Evolutionary conservation across 805 yeast species (phyloP).

Genomic region (Lipomyces sp.): DNA sequence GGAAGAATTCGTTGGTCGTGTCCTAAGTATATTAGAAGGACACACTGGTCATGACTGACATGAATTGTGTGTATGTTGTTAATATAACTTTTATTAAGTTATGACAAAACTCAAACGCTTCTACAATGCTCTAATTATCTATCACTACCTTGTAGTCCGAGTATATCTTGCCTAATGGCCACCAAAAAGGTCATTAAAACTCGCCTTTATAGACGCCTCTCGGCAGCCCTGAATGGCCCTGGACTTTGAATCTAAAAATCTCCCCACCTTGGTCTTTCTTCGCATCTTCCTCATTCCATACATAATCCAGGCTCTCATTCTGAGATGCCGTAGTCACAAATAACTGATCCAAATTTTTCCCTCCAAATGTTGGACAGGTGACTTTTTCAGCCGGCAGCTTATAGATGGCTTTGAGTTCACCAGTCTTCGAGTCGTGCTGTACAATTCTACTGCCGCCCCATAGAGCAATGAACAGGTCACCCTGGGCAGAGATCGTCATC

Average conservation of each 20-base stretch:
- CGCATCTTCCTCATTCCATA: slow-evolving; percentile 41
- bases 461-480: slow-evolving; percentile 66
- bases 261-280: slow-evolving; percentile 42
- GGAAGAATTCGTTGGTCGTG: slow-evolving; percentile 65
- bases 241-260: slow-evolving; percentile 38
- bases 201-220: slow-evolving; percentile 17
- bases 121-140: not conserved
- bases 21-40: slow-evolving; percentile 43
- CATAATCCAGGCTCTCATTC: slow-evolving; percentile 48
- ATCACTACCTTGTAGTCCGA: not conserved
- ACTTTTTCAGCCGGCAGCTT: slow-evolving; percentile 63
- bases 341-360: slow-evolving; percentile 58
- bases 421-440: slow-evolving; percentile 53
- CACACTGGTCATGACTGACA: not conserved
- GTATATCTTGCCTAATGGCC: not conserved
- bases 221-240: slow-evolving; percentile 34
- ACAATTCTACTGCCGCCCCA: slow-evolving; percentile 65
- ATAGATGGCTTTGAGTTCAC: slow-evolving; percentile 57
- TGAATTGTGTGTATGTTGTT: not conserved
- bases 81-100: not conserved
- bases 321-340: slow-evolving; percentile 71
- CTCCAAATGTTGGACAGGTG: slow-evolving; percentile 75
- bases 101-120: not conserved
- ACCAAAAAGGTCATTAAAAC: not conserved
- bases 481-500: slow-evolving; percentile 58